Percentiles rank a stretch among this genome's conserved stretches.
Evolutionary conservation across 208 protist species (phyloP).

Genomic region (Trypanosomatidae sp.): DNA sequence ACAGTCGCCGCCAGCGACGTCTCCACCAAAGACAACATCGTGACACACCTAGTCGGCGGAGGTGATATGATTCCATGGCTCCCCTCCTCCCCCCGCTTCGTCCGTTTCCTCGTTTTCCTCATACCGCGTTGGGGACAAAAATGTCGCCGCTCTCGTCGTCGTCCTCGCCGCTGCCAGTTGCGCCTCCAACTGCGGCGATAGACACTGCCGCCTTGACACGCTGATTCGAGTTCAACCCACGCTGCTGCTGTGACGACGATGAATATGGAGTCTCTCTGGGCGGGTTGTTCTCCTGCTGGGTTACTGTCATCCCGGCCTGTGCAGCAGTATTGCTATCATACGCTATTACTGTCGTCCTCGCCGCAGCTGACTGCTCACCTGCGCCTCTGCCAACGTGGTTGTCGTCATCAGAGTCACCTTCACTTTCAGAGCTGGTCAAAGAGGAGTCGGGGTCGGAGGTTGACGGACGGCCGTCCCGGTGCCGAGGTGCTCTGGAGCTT

Average conservation of each 20-base stretch:
- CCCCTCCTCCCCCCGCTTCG: not conserved
- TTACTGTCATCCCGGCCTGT: not conserved
- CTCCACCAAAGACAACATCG: not conserved
- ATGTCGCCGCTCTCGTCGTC: constrained; percentile 21
- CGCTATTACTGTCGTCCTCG: not conserved
- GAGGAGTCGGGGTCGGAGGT: constrained; percentile 27
- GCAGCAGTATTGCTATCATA: not conserved
- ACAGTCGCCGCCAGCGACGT: not conserved
- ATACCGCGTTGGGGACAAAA: constrained; percentile 15
- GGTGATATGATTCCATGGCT: not conserved
- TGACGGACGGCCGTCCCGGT: constrained; percentile 1
- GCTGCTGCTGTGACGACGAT: not conserved
- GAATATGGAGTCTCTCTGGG: not conserved
- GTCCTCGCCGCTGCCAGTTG: not conserved
- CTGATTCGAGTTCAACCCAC: constrained; percentile 30
- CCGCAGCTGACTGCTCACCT: not conserved
- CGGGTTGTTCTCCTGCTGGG: constrained; percentile 6
- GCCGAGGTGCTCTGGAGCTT: not conserved
- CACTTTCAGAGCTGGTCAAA: constrained; percentile 31
- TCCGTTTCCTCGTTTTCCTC: not conserved
- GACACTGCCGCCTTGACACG: constrained; percentile 1
- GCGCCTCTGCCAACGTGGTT: not conserved
- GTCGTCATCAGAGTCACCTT: not conserved
- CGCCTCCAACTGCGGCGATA: not conserved
- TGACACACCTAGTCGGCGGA: not conserved